Evolutionary conservation across 139 green algal species (phyloP), one percentile per base, ranked within the genome.

Genomic region (Coelastrella sp.): DNA sequence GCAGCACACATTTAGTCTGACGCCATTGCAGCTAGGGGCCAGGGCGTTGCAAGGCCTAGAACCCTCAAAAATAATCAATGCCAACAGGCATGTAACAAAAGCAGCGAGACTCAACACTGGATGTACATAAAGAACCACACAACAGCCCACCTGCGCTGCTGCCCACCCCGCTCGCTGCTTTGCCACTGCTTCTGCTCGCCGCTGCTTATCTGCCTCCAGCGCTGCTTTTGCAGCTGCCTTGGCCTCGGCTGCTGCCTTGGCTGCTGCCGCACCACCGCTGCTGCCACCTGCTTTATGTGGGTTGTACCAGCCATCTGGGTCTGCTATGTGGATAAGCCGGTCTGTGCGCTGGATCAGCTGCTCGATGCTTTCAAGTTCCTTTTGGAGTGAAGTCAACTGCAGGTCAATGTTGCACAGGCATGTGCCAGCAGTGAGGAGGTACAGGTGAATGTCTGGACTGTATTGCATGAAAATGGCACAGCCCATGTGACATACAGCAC

Each of bases 241-340:
- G 11, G 63, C 63, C 3, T 76, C 85, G 15, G 85, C 85, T 35
- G 74, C 85, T 60, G 85, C 85, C 24, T 35, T 78, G 20, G 73
- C 73, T 84, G 73, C 85, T 76, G 59, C 85, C 35, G 70, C n/a
- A 8, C 25, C 60, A 11, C 63, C 73, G 84, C 65, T n/a, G 11
- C 6, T 78, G 15, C 17, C 27, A 6, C 49, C 84, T 75, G 27
- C 27, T 25, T 78, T 74, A 19, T 74, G 25, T 5, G 85, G 85
- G 35, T 93, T 79, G 89, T 95, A 96, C 93, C 95, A 97, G 4
- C 94, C 95, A 57, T 95, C 85, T 0, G 95, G 96, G 85, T 97
- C 95, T 9, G 96, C 96, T 35, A 97, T 93, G 56, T 92, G 90
- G 6, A 98, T 91, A 76, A 98, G 93, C 12, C 82, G 81, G 56